Percentiles rank a stretch among this genome's conserved stretches.
Conservation (phyloP, 768 basidiomycete genomes). For the Amanita rimosa region DNA sequence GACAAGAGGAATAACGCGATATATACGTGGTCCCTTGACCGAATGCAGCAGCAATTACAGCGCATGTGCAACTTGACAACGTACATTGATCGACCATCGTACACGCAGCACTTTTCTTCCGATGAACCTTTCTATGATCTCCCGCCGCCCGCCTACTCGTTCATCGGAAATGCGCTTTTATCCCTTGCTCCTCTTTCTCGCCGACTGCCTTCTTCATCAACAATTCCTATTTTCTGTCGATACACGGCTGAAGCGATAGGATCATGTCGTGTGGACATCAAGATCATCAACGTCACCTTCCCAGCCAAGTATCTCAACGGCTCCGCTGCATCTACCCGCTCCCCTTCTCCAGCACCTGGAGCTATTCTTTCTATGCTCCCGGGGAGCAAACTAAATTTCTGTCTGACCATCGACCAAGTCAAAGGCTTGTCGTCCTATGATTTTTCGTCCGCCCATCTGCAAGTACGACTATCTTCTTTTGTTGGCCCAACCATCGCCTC, state of each 20-base stretch:
- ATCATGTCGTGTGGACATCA: conserved; percentile 81
- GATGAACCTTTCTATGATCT: conserved; percentile 90
- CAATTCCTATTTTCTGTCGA: conserved; percentile 83
- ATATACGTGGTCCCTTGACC: conserved; percentile 85
- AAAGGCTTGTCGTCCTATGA: conserved; percentile 87
- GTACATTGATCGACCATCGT: conserved; percentile 86
- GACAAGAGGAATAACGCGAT: conserved; percentile 82
- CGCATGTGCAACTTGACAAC: conserved; percentile 90
- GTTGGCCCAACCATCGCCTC: conserved; percentile 55
- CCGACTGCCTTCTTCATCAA: conserved; percentile 60
- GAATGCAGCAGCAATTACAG: conserved; percentile 79
- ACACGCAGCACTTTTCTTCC: conserved; percentile 88
- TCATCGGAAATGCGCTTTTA: conserved; percentile 80
- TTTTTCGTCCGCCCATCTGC: conserved; percentile 77
- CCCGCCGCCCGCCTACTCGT: conserved; percentile 82
- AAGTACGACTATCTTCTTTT: conserved; percentile 82
- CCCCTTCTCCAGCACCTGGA: conserved; percentile 64
- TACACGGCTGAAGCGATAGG: conserved; percentile 96
- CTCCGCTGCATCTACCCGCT: conserved; percentile 58
- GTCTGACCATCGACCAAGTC: conserved; percentile 76
- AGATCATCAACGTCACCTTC: conserved; percentile 59
- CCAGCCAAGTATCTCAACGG: conserved; percentile 48
- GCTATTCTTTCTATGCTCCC: conserved; percentile 33
- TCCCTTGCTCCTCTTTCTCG: conserved; percentile 76
- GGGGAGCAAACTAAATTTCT: conserved; percentile 78